These are phyloP conservation scores for Bathelium albidoporum DNA, from an alignment of 495 filamentous ascomycete genomes.

Conservation along the genomic window DNA sequence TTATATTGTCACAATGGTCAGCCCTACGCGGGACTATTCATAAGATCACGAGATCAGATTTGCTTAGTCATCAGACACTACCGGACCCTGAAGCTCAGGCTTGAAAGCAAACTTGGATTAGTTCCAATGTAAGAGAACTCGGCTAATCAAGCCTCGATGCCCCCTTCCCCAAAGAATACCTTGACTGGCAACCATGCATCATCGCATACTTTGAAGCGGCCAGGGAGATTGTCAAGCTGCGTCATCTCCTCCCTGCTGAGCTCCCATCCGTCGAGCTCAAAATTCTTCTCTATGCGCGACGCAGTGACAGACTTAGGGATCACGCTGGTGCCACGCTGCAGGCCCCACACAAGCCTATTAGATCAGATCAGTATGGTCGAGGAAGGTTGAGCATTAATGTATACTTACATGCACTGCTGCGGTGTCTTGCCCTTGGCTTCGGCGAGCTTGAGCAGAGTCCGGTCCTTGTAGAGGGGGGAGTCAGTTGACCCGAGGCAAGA, in stretches of 20 bases:
- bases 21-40: too few relatives aligned
- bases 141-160: not conserved
- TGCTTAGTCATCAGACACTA: too few relatives aligned
- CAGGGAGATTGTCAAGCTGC: constrained; percentile 24
- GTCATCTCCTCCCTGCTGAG: constrained; percentile 32
- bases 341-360: constrained; percentile 30
- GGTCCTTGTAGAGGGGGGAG: constrained; percentile 31
- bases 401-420: constrained; percentile 27
- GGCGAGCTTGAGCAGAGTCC: constrained; percentile 27
- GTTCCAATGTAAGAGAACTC: too few relatives aligned
- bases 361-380: not conserved
- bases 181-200: constrained; percentile 43
- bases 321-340: constrained; percentile 32
- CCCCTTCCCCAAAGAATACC: constrained; percentile 74
- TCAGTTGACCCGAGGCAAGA: constrained; percentile 34
- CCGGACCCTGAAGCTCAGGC: too few relatives aligned
- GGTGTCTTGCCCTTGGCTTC: constrained; percentile 28
- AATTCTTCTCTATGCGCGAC: constrained; percentile 29
- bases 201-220: constrained; percentile 36
- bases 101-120: too few relatives aligned
- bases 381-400: not conserved
- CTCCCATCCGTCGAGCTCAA: constrained; percentile 32
- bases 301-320: constrained; percentile 35
- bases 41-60: too few relatives aligned
- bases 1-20: too few relatives aligned